Evolutionary conservation across 2,329 filamentous ascomycete genomes (phyloP).

Genomic region (Nemania serpens): DNA sequence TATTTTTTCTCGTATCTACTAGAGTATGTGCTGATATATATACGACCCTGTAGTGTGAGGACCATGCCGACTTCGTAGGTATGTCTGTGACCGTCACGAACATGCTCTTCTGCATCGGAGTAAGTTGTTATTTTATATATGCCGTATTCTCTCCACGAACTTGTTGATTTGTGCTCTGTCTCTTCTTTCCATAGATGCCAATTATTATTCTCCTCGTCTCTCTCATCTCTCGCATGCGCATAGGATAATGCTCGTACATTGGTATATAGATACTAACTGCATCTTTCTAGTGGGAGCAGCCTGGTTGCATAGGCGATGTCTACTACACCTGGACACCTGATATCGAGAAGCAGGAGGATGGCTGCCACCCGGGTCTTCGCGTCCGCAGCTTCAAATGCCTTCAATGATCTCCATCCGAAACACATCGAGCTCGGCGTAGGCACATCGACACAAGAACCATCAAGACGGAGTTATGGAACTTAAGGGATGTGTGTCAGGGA

Average conservation of each 20-base stretch:
- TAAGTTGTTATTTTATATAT: not conserved
- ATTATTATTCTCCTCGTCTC: too few species aligned
- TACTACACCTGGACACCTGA: not conserved
- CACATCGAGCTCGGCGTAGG: not conserved
- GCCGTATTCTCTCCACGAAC: not conserved
- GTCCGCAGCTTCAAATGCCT: slow-evolving; percentile 12
- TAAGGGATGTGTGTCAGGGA: not conserved
- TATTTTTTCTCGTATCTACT: not conserved
- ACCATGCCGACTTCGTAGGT: not conserved
- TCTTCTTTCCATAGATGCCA: too few species aligned
- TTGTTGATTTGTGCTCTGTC: not conserved
- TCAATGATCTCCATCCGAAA: not conserved
- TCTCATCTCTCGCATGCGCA: too few species aligned
- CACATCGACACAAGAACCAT: not conserved
- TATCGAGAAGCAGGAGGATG: not conserved
- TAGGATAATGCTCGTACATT: too few species aligned
- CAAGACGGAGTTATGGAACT: not conserved
- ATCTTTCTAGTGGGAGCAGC: slow-evolving; percentile 2
- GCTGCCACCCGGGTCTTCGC: not conserved
- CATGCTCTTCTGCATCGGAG: slow-evolving; percentile 7
- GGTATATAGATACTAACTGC: not conserved
- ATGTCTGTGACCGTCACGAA: slow-evolving; percentile 1
- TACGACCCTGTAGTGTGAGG: not conserved
- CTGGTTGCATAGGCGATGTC: not conserved
- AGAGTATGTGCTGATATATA: not conserved